Evolutionary conservation across 139 green algal genomes (phyloP), one percentile per base, ranked within the genome.

Genomic region (Haematococcus lacustris): DNA sequence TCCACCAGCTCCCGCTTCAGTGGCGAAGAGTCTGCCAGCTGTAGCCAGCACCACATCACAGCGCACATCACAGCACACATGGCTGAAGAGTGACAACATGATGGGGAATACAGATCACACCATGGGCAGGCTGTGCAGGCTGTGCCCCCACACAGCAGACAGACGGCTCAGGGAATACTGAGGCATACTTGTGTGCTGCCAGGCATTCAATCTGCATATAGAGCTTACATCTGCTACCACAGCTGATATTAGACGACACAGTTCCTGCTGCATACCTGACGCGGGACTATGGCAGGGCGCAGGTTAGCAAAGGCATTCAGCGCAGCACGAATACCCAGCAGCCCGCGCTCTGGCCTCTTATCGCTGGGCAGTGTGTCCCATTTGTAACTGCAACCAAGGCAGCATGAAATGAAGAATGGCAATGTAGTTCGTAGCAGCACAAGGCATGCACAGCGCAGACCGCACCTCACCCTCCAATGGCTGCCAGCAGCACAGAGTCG

Each of bases 301-400:
- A 99, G 87, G 79, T 99, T 99, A 37, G 95, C 95, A 78, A 98
- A 99, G 17, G 90, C 88, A 61, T 94, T 92, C 23, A 99, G 87
- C 34, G 87, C 89, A 3, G 91, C 80, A 23, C 95, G 82, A 60
- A 99, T 89, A 30, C 80, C 86, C 38, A 99, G 83, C 53, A 99
- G 88, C 3, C 95, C 95, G 26, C 90, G 82, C 84, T 99, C 95
- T 5, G 95, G 95, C 33, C 92, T 81, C 73, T 93, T 76, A 3
- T 86, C 82, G 66, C 85, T 78, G 41, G 92, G 89, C 32, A 96
- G 81, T 21, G 70, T 91, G 85, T 99, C 95, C 95, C 95, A 99
- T 83, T 99, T 98, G 86, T 99, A 98, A 30, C 93, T 94, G 86
- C 39, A 47, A 2, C 3, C 32, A 30, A 35, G 53, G 4, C 30